Evolutionary conservation across 805 yeast species (phyloP).

Genomic region (Saccharomycopsis malanga): DNA sequence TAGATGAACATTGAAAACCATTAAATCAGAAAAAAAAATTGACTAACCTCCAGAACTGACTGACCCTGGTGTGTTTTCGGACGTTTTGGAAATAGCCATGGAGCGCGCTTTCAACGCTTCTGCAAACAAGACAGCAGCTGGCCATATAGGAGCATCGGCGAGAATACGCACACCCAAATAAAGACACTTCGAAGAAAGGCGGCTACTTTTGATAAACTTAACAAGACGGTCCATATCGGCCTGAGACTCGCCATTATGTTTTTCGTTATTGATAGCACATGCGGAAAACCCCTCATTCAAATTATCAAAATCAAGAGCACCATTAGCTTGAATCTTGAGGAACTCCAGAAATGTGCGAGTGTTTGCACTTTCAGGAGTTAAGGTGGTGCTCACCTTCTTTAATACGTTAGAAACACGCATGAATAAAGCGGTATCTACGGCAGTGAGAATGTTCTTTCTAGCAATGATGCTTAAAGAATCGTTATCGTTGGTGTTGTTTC

Average conservation of each 20-base stretch:
- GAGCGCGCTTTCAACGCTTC: constrained; percentile 70
- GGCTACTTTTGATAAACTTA: constrained; percentile 40
- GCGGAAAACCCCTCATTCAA: constrained; percentile 42
- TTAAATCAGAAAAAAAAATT: too few relatives aligned
- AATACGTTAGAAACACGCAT: constrained; percentile 53
- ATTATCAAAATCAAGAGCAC: constrained; percentile 46
- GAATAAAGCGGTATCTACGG: constrained; percentile 58
- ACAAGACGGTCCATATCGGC: constrained; percentile 36
- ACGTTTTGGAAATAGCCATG: constrained; percentile 28
- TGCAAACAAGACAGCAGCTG: constrained; percentile 69
- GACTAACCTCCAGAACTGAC: too few relatives aligned
- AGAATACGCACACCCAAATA: constrained; percentile 68
- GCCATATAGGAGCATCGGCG: constrained; percentile 87
- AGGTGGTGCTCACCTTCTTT: constrained; percentile 51
- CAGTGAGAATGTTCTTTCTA: constrained; percentile 27
- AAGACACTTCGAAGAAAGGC: constrained; percentile 49
- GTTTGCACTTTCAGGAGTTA: constrained; percentile 46
- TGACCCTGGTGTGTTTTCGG: background rate
- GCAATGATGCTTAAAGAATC: background rate
- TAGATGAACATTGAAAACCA: too few relatives aligned
- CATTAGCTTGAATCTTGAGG: constrained; percentile 50
- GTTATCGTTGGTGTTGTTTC: constrained; percentile 23
- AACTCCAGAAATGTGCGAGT: constrained; percentile 51
- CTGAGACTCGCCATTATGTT: constrained; percentile 38
- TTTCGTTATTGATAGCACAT: background rate